These are phyloP conservation scores for Lunularia cruciata DNA, from an alignment of 225 moss, liverwort and hornwort species.

Conservation along the genomic window DNA sequence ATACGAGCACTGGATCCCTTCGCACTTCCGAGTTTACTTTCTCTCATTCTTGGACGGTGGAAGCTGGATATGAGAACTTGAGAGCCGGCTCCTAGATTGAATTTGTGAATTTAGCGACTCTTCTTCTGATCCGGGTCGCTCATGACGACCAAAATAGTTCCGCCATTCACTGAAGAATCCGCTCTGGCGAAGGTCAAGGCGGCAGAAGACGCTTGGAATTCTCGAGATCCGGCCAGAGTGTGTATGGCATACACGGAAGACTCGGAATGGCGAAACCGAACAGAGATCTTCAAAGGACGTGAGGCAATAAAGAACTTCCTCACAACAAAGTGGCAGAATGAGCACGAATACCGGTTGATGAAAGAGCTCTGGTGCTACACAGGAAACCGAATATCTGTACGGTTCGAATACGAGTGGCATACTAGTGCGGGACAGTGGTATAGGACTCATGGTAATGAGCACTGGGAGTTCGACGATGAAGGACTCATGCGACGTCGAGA, in stretches of 20 bases:
- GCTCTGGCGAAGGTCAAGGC: conserved; percentile 79
- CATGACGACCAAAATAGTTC: conserved; percentile 45
- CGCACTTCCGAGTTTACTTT: no score
- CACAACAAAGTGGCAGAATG: conserved; percentile 74
- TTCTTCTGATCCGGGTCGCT: background rate
- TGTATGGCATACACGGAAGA: conserved; percentile 76
- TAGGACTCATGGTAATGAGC: conserved; percentile 85
- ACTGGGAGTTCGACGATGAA: conserved; percentile 85
- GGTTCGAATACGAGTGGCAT: conserved; percentile 97
- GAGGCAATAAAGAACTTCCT: conserved; percentile 83
- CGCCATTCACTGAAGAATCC: conserved; percentile 75
- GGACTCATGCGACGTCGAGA: conserved; percentile 86
- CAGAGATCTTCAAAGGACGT: conserved; percentile 78
- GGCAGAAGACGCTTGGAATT: conserved; percentile 89
- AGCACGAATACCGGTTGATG: conserved; percentile 85
- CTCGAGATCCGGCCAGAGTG: conserved; percentile 66
- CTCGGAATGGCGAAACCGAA: conserved; percentile 88
- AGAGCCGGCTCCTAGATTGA: no score
- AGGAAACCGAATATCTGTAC: conserved; percentile 83
- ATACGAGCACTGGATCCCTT: no score
- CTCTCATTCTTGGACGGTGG: no score
- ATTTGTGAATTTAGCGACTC: no score
- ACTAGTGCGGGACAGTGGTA: conserved; percentile 70
- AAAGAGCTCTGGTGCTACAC: conserved; percentile 92
- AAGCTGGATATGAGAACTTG: no score